These are phyloP conservation scores for Paramarasmius palmivorus DNA, from an alignment of 1,284 basidiomycete species.

Conservation along the genomic window DNA sequence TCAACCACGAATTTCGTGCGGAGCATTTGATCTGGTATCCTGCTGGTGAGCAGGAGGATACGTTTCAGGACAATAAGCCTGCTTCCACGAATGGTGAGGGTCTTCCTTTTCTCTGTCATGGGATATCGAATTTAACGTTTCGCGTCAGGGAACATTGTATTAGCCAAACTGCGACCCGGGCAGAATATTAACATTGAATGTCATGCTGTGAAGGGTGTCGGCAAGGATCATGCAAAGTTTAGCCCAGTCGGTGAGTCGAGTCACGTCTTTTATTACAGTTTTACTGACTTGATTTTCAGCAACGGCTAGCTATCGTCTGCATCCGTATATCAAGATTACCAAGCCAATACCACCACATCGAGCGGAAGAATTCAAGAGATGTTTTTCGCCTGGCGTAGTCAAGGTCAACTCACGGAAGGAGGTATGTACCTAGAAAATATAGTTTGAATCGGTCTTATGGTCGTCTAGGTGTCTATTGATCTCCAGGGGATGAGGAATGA, in stretches of 20 bases:
- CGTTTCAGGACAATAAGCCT: conserved; percentile 56
- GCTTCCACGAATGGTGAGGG: conserved; percentile 64
- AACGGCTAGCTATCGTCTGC: conserved; percentile 92
- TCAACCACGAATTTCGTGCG: conserved; percentile 76
- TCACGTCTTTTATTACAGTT: background rate
- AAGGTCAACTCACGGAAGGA: conserved; percentile 56
- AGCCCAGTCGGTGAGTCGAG: conserved; percentile 84
- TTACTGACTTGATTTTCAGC: conserved; percentile 45
- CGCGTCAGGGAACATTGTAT: conserved; percentile 67
- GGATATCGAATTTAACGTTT: too few species aligned
- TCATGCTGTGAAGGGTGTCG: conserved; percentile 94
- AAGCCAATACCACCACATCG: conserved; percentile 67
- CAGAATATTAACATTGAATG: conserved; percentile 84
- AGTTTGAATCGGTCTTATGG: too few species aligned
- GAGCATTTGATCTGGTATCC: conserved; percentile 82
- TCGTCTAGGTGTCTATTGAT: conserved; percentile 51
- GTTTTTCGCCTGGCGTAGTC: conserved; percentile 92
- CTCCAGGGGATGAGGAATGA: conserved; percentile 76
- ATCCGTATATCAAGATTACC: conserved; percentile 85
- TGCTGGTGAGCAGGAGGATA: conserved; percentile 78
- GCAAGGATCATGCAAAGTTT: conserved; percentile 97
- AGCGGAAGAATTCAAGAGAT: conserved; percentile 80
- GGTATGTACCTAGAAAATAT: background rate
- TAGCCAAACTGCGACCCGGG: conserved; percentile 94
- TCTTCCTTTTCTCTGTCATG: too few species aligned